Base-by-base conservation (phyloP, 257 asterid genomes). In the Misopates orontium region DNA sequence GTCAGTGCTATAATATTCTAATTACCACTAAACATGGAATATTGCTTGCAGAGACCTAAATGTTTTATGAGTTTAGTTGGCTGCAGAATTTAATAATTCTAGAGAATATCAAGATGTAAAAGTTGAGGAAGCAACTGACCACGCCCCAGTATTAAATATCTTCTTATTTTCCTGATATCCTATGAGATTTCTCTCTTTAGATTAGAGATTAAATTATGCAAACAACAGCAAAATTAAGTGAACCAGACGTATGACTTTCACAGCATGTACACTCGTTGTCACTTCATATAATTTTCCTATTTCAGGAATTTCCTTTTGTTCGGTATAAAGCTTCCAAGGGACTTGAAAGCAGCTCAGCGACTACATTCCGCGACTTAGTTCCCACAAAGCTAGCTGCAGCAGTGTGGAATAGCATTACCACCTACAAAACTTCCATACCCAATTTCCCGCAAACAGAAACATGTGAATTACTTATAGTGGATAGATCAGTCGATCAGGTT, bases 401-500 rank as follows among this genome's bases (percentile, higher is more conserved):
- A 57, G 64, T 93, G 56, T 93, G 96, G 96, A 81, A 84, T 73
- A 51, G 15, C 66, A 82, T 93, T 75, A 56, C 90, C 32, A 75
- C 68, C 44, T 90, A 90, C 62, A 86, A 72, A 80, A 21, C 91
- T 70, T 78, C 92, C 52, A 86, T 93, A 66, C 86, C 95, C 66
- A 86, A 93, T 68, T 93, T 71, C 73, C 99, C 99, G 50, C 61
- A 88, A 74, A 67, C 81, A 51, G 99, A 93, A 84, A 86, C 96
- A 39, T 93, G 99, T 77, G 97, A 93, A 73, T 71, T 93, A 56
- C 89, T 93, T 74, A 87, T 93, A 82, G 69, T 93, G 77, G 97
- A 93, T 79, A 84, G 96, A 87, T 87, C 99, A 40, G 65, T 90
- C 67, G 99, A 93, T 80, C 95, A 83, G 98, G 98, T 93, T 20